Percentiles rank a stretch among this genome's conserved stretches.
phyloP scores from a whole-genome alignment of 257 asterid species.

The Nicotiana noctiflora region DNA sequence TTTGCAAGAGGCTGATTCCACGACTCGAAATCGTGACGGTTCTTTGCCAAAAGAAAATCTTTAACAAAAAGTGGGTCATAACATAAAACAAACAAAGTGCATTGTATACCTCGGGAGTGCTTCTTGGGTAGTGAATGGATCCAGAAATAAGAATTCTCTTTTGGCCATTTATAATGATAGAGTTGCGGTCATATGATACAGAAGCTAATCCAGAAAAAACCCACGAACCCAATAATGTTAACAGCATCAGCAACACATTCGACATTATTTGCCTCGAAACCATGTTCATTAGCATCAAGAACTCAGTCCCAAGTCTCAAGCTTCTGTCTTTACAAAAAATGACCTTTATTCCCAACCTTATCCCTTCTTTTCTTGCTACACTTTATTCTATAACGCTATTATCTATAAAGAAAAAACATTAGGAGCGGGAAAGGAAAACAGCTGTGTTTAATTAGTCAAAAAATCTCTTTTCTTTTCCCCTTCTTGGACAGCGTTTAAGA shows the following conservation, averaged over 20 bases:
- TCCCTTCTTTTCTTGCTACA: constrained; percentile 16
- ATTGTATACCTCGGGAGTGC: constrained; percentile 32
- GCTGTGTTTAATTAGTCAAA: background rate
- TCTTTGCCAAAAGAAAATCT: background rate
- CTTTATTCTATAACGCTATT: constrained; percentile 31
- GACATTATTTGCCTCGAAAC: constrained; percentile 9
- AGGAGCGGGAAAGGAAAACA: background rate
- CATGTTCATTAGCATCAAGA: background rate
- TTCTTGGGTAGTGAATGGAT: constrained; percentile 36
- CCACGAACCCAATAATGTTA: constrained; percentile 25
- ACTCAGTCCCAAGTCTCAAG: background rate
- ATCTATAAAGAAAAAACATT: background rate
- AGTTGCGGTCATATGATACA: constrained; percentile 25
- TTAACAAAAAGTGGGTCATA: too few species aligned
- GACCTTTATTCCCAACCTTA: background rate
- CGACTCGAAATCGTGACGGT: too few species aligned
- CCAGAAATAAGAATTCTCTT: constrained; percentile 32
- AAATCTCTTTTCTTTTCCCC: too few species aligned
- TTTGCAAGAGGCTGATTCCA: too few species aligned
- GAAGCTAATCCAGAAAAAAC: constrained; percentile 21
- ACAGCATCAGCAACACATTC: constrained; percentile 18
- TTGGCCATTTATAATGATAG: constrained; percentile 27
- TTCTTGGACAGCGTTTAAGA: background rate
- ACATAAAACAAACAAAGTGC: background rate
- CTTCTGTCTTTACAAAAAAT: background rate